Evolutionary conservation across 192 early-diverging fungal genomes (phyloP).

Genomic region (Paraglomus brasilianum): DNA sequence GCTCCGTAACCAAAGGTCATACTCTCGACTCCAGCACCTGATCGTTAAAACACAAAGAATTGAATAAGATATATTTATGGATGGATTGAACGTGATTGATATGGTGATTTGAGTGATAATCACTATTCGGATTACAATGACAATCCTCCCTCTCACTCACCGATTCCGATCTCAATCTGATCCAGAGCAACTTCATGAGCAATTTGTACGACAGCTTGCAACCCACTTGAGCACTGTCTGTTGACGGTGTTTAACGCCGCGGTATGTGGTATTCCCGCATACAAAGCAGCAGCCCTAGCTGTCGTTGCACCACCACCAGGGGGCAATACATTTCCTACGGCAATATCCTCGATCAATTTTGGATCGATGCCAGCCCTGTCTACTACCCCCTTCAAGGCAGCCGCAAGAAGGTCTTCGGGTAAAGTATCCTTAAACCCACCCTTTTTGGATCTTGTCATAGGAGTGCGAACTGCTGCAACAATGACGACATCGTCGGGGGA

Average conservation of each 20-base stretch:
- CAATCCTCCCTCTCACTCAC: slow-evolving; percentile 27
- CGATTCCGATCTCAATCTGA: slow-evolving; percentile 88
- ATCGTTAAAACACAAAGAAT: neutral
- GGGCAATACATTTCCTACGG: slow-evolving; percentile 90
- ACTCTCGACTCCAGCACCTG: slow-evolving; percentile 81
- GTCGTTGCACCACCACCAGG: slow-evolving; percentile 87
- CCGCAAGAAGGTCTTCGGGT: slow-evolving; percentile 74
- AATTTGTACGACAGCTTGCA: slow-evolving; percentile 83
- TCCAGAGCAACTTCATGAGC: slow-evolving; percentile 83
- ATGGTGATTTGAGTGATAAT: too few species aligned
- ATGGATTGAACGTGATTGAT: too few species aligned
- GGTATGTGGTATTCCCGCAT: slow-evolving; percentile 84
- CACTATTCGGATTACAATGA: too few species aligned
- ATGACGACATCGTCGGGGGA: slow-evolving; percentile 82
- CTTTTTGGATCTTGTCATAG: slow-evolving; percentile 71
- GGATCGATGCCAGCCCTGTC: slow-evolving; percentile 82
- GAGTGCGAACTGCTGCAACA: slow-evolving; percentile 74
- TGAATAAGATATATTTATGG: neutral
- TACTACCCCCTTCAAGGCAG: slow-evolving; percentile 70
- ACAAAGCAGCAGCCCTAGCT: slow-evolving; percentile 86
- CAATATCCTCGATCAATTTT: slow-evolving; percentile 83
- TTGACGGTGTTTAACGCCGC: slow-evolving; percentile 84
- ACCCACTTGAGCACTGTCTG: slow-evolving; percentile 91
- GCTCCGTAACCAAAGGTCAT: slow-evolving; percentile 90
- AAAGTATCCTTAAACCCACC: slow-evolving; percentile 82